Percentiles rank a stretch among this genome's conserved stretches.
phyloP scores from a whole-genome alignment of 768 basidiomycete genomes.

The Xerocomus brunneocitrinus region DNA sequence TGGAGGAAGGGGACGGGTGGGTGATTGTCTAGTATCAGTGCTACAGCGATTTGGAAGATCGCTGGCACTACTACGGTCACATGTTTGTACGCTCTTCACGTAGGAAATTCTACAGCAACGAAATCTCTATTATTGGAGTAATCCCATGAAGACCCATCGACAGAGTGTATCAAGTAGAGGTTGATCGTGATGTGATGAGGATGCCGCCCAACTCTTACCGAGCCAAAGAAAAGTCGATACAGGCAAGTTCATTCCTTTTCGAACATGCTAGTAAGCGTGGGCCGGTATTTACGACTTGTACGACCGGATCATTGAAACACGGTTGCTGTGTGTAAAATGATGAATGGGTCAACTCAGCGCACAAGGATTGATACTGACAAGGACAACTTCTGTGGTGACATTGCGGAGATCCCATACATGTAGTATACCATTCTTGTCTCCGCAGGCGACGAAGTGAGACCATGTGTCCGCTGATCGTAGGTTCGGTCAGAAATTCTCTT shows the following conservation, averaged over 20 bases:
- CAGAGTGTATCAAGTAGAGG: background rate
- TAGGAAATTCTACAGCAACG: background rate
- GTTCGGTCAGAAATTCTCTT: conserved; percentile 17
- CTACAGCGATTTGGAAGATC: background rate
- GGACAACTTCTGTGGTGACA: conserved; percentile 18
- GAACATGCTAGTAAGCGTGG: conserved; percentile 36
- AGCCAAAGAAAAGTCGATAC: conserved; percentile 11
- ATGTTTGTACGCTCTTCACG: background rate
- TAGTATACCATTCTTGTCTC: conserved; percentile 39
- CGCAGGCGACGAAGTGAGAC: conserved; percentile 39
- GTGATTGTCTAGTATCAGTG: background rate
- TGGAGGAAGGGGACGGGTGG: conserved; percentile 6
- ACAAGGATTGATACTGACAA: conserved; percentile 15
- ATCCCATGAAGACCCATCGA: background rate
- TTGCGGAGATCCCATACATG: conserved; percentile 49
- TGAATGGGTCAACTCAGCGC: background rate
- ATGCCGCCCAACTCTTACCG: background rate
- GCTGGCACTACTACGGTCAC: background rate
- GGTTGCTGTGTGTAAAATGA: conserved; percentile 24
- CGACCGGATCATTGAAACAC: conserved; percentile 35
- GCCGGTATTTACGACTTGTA: conserved; percentile 35
- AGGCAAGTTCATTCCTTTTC: conserved; percentile 34
- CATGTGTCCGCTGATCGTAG: conserved; percentile 22
- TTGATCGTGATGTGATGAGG: background rate
- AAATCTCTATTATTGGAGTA: background rate